Evolutionary conservation across 2,329 filamentous ascomycete species (phyloP).

Genomic region (Ascochyta viciae-villosae): DNA sequence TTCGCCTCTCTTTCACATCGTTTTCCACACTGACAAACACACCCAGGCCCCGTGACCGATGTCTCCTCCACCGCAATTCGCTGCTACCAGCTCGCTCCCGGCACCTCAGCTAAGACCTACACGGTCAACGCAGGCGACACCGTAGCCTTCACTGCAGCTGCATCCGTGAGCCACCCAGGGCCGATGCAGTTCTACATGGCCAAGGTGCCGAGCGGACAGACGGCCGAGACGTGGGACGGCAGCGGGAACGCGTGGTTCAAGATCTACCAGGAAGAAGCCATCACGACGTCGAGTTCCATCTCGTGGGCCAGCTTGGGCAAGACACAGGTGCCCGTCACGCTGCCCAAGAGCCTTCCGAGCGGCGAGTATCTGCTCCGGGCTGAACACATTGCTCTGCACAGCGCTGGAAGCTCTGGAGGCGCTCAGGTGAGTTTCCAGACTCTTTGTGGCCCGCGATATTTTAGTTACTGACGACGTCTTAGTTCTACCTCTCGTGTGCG

Average conservation of each 20-base stretch:
- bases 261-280: constrained; percentile 30
- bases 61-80: constrained; percentile 35
- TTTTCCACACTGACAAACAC: not conserved
- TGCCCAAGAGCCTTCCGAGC: constrained; percentile 50
- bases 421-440: constrained; percentile 35
- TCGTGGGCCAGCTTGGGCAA: constrained; percentile 2
- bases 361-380: constrained; percentile 56
- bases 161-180: constrained; percentile 41
- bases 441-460: not conserved
- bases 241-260: constrained; percentile 48
- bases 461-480: not conserved
- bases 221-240: constrained; percentile 42
- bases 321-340: constrained; percentile 40
- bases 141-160: constrained; percentile 40
- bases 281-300: constrained; percentile 3
- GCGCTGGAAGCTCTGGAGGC: constrained; percentile 40
- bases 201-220: constrained; percentile 43
- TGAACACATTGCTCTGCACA: constrained; percentile 57
- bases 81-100: constrained; percentile 37
- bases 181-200: constrained; percentile 50
- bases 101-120: constrained; percentile 20
- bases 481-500: constrained; percentile 57
- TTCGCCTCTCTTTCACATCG: no score
- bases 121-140: constrained; percentile 35
- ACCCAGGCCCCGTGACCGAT: constrained; percentile 27